Percentiles rank a stretch among this genome's conserved stretches.
Conservation (phyloP, 257 asterid species). For the Capsicum baccatum region DNA sequence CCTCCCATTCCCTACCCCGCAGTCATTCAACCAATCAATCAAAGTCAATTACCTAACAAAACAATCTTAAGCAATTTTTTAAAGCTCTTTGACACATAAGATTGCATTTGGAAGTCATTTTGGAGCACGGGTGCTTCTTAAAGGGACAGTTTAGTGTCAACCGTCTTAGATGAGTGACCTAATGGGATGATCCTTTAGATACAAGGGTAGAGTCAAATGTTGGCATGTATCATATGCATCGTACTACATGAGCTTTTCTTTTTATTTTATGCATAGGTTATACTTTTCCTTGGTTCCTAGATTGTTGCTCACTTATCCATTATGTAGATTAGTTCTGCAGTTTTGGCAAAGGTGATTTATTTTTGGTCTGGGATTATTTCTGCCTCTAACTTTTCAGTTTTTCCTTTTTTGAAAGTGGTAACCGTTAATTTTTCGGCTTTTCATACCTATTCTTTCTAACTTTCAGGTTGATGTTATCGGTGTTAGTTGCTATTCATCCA, state of each 20-base stretch:
- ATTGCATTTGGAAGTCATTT: not conserved
- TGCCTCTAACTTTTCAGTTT: not conserved
- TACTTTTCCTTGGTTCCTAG: not conserved
- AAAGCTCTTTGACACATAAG: not conserved
- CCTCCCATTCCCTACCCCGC: not conserved
- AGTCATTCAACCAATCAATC: not conserved
- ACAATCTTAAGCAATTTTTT: not conserved
- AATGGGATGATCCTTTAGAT: not conserved
- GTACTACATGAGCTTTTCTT: not conserved
- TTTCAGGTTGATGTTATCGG: conserved; percentile 94
- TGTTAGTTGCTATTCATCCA: conserved; percentile 95
- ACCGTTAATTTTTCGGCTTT: not conserved
- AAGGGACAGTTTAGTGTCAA: conserved; percentile 6
- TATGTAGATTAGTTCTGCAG: conserved; percentile 8
- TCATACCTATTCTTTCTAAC: conserved; percentile 9
- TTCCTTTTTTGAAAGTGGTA: no score
- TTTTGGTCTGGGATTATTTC: not conserved
- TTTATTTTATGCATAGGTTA: not conserved
- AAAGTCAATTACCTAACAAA: not conserved
- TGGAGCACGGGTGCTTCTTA: not conserved
- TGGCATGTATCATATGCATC: not conserved
- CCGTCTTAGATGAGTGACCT: not conserved
- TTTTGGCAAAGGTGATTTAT: not conserved
- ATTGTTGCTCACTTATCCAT: not conserved
- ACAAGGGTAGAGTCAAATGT: not conserved